Evolutionary conservation across 2,329 filamentous ascomycete species (phyloP).

Genomic region (Elsinoe australis): DNA sequence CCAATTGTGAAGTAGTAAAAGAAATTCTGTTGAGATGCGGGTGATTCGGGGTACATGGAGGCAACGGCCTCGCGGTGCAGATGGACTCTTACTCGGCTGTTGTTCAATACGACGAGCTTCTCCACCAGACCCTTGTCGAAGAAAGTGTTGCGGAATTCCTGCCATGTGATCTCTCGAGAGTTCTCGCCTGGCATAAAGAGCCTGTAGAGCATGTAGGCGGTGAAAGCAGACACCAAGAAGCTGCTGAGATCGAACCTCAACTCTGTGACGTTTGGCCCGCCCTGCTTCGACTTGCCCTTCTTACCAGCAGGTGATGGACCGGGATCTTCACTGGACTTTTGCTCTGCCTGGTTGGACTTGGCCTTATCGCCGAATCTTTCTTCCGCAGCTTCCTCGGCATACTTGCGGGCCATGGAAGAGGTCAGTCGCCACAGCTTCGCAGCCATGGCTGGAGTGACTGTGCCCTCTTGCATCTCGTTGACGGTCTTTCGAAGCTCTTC

Average conservation of each 20-base stretch:
- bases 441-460: slow-evolving; percentile 53
- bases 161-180: slow-evolving; percentile 85
- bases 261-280: slow-evolving; percentile 35
- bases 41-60: slow-evolving; percentile 67
- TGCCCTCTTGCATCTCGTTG: slow-evolving; percentile 45
- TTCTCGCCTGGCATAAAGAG: slow-evolving; percentile 59
- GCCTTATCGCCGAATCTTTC: slow-evolving; percentile 26
- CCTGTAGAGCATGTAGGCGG: slow-evolving; percentile 56
- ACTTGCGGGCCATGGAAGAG: slow-evolving; percentile 48
- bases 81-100: slow-evolving; percentile 69
- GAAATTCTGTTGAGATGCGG: slow-evolving; percentile 60
- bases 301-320: slow-evolving; percentile 31
- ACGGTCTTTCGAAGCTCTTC: slow-evolving; percentile 58
- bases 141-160: slow-evolving; percentile 89
- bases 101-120: slow-evolving; percentile 75
- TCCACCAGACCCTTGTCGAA: slow-evolving; percentile 93
- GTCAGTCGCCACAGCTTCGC: slow-evolving; percentile 54
- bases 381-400: slow-evolving; percentile 36
- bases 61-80: slow-evolving; percentile 67
- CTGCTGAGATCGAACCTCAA: slow-evolving; percentile 50
- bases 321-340: slow-evolving; percentile 40
- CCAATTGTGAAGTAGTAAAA: slow-evolving; percentile 94
- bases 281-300: slow-evolving; percentile 31
- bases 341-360: slow-evolving; percentile 27
- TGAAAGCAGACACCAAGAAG: slow-evolving; percentile 50